These are phyloP conservation scores for Neoarthrinium moseri DNA, from an alignment of 2,329 filamentous ascomycete genomes.

Conservation along the genomic window DNA sequence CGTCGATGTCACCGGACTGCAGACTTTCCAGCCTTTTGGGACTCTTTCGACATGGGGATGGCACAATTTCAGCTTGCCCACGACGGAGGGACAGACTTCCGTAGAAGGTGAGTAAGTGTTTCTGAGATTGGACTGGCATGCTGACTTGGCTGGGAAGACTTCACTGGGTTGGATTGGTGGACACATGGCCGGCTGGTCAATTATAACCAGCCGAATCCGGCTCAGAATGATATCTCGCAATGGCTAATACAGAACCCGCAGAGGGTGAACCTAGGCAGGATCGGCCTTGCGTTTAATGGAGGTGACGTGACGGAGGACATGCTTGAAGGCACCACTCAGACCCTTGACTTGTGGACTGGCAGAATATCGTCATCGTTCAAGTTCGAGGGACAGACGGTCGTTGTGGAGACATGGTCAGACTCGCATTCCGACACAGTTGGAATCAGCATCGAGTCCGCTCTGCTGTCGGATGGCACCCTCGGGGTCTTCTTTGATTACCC, in stretches of 20 bases:
- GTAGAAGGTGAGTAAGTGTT: constrained; percentile 31
- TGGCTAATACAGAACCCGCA: constrained; percentile 50
- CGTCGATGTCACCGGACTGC: constrained; percentile 44
- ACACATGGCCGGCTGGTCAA: constrained; percentile 40
- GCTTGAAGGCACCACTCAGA: constrained; percentile 38
- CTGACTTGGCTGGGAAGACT: constrained; percentile 28
- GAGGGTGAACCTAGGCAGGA: constrained; percentile 45
- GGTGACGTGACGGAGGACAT: constrained; percentile 37
- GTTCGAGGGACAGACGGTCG: constrained; percentile 35
- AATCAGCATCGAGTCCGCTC: constrained; percentile 38
- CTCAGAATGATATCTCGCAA: constrained; percentile 37
- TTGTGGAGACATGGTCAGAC: constrained; percentile 43
- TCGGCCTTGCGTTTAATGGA: constrained; percentile 44
- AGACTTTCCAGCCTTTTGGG: constrained; percentile 45
- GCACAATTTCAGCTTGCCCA: constrained; percentile 48
- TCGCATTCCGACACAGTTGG: constrained; percentile 44
- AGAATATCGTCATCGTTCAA: constrained; percentile 41
- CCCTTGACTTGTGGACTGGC: constrained; percentile 48
- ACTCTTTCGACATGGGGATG: constrained; percentile 48
- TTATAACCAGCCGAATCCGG: constrained; percentile 40
- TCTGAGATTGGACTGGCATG: background rate
- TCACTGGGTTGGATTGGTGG: constrained; percentile 40
- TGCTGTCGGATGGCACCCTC: constrained; percentile 35
- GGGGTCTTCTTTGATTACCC: constrained; percentile 54
- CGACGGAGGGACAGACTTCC: constrained; percentile 34